These are phyloP conservation scores for Rubroboletus satanas DNA, from an alignment of 768 basidiomycete genomes.

Conservation along the genomic window DNA sequence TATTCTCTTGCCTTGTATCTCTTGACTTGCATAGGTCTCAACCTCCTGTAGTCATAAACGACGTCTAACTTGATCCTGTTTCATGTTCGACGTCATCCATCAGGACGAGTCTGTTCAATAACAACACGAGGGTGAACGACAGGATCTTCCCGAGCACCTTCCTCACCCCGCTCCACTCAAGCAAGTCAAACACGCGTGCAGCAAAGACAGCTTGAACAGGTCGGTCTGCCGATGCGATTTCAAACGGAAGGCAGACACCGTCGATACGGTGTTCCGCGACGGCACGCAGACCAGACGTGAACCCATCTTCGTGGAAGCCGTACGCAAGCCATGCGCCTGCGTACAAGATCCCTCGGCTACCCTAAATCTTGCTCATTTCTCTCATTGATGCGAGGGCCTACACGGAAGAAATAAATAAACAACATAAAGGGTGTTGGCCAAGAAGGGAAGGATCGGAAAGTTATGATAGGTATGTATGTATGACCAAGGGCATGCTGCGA, in stretches of 20 bases:
- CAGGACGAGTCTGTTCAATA: conserved; percentile 4
- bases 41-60: conserved; percentile 7
- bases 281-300: conserved; percentile 43
- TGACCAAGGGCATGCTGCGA: not conserved
- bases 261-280: conserved; percentile 27
- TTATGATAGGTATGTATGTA: not conserved
- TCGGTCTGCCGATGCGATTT: conserved; percentile 38
- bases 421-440: not conserved
- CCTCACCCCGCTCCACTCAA: conserved; percentile 37
- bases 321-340: conserved; percentile 73
- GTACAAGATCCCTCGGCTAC: conserved; percentile 55
- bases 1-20: not conserved
- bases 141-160: conserved; percentile 28
- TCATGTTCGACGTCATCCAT: not conserved
- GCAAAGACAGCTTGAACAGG: conserved; percentile 19
- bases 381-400: conserved; percentile 55
- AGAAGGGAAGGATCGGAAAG: not conserved
- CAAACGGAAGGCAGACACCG: conserved; percentile 40
- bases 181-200: conserved; percentile 36
- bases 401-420: not conserved
- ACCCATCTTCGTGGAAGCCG: conserved; percentile 83
- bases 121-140: conserved; percentile 9
- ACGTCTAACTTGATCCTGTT: not conserved
- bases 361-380: conserved; percentile 56
- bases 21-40: conserved; percentile 1